Base-by-base conservation (phyloP, 345 rosid genomes). In the Kandelia obovata region DNA sequence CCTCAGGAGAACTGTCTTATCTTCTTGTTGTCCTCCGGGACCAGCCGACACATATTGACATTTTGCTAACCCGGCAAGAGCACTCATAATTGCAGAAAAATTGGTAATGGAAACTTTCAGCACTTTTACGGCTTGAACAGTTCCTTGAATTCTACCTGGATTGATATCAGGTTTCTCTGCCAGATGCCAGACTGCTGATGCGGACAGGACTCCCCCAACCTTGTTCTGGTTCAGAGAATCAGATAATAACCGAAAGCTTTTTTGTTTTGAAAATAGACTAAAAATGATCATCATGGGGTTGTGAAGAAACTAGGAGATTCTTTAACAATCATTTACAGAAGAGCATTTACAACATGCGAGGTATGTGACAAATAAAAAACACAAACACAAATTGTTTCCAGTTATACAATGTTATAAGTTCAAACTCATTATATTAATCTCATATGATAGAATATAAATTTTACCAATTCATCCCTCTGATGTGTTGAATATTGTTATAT, bases 331-430 rank as follows among this genome's bases (percentile, higher is more conserved):
- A 94, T 77, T 84, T 83, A 87, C 49, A 91, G 77, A 62, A 93
- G 88, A 73, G 94, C 85, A 77, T 94, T 96, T 62, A 97, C 98
- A 31, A 91, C 98, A 97, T 93, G 78, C 64, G 70, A 15, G 7
- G 60, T 31, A 63, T 59, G 32, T 59, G 39, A 35, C 39, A 35
- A 7, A 35, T 35, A 9, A 39, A 77, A 53, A 59, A 60, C 43
- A 57, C 23, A 25, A 77, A 43, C 5, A 7, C 30, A 35, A 35
- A 35, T 35, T 35, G 11, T 35, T 7, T 35, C 39, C 39, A 1
- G 7, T 35, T 35, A 35, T 35, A 8, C 39, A 35, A 35, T 35
- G 39, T 35, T 35, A 6, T 7, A 1, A 2, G 1, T 1, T 35
- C 10, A 7, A 35, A 35, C 39, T 11, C 39, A 35, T 35, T 35